Percentiles rank a stretch among this genome's conserved stretches.
Evolutionary conservation across 2,329 filamentous ascomycete species (phyloP).

Genomic region (Epichloe brachyelytri): DNA sequence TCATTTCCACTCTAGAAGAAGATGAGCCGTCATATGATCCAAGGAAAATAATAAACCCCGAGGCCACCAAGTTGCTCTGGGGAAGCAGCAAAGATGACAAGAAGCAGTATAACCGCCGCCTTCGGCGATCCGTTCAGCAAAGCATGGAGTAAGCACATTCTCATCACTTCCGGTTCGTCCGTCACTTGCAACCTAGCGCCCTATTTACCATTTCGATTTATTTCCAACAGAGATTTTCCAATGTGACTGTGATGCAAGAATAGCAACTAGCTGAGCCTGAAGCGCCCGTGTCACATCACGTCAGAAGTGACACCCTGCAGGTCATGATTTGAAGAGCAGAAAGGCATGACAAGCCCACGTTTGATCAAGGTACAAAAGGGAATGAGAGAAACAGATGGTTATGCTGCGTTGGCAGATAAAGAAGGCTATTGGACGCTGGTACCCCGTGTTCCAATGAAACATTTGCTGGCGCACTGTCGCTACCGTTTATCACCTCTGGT

Average conservation of each 20-base stretch:
- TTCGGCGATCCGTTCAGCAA: constrained; percentile 64
- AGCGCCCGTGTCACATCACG: neutral
- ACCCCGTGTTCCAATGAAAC: neutral
- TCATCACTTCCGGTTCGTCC: neutral
- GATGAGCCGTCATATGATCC: constrained; percentile 83
- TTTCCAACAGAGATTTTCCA: constrained; percentile 18
- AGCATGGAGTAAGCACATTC: constrained; percentile 44
- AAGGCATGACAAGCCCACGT: neutral
- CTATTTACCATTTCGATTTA: neutral
- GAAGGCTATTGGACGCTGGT: neutral
- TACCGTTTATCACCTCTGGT: neutral
- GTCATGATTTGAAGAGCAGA: neutral
- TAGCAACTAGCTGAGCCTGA: neutral
- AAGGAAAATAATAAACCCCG: constrained; percentile 71
- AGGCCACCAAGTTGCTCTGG: constrained; percentile 81
- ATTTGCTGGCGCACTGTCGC: neutral
- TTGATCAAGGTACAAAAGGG: neutral
- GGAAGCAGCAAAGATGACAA: constrained; percentile 57
- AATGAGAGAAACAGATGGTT: neutral
- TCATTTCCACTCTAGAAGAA: constrained; percentile 75
- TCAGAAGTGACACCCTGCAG: neutral
- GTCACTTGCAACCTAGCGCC: neutral
- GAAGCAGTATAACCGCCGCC: constrained; percentile 69
- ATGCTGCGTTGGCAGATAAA: neutral
- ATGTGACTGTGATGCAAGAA: constrained; percentile 12